phyloP scores from a whole-genome alignment of 2,329 filamentous ascomycete genomes.

The Arthrobotrys megalospora region DNA sequence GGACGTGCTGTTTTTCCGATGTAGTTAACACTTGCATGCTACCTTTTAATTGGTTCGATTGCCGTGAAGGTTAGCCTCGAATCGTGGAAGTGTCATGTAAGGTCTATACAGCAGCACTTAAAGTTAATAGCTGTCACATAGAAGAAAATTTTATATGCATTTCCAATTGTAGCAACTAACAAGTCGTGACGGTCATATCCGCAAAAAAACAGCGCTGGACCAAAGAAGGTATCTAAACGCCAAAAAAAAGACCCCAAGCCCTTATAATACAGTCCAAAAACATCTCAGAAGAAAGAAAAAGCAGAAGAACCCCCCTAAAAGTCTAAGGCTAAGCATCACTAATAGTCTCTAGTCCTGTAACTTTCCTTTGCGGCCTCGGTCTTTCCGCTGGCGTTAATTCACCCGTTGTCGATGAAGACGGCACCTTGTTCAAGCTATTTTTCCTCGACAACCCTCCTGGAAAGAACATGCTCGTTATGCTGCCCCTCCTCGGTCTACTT shows the following conservation, averaged over 20 bases:
- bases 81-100: too few relatives aligned
- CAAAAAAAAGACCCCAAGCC: neutral
- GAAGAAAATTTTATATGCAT: neutral
- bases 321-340: neutral
- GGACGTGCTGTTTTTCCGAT: too few relatives aligned
- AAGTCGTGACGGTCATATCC: slow-evolving; percentile 16
- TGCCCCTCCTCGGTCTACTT: neutral
- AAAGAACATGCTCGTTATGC: slow-evolving; percentile 7
- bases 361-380: slow-evolving; percentile 7
- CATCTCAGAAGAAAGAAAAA: neutral
- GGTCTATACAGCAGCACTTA: too few relatives aligned
- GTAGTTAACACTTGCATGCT: too few relatives aligned
- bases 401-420: neutral
- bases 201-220: neutral
- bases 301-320: neutral
- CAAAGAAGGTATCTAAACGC: slow-evolving; percentile 13
- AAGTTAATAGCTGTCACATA: too few relatives aligned
- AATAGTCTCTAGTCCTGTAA: slow-evolving; percentile 14
- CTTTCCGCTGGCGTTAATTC: neutral
- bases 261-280: slow-evolving; percentile 1
- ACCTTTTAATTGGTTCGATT: too few relatives aligned
- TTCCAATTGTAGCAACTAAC: neutral
- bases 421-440: slow-evolving; percentile 11
- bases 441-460: slow-evolving; percentile 9
- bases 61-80: too few relatives aligned